Conservation (phyloP, 2,329 filamentous ascomycete genomes). For the Aureobasidium sp. region DNA sequence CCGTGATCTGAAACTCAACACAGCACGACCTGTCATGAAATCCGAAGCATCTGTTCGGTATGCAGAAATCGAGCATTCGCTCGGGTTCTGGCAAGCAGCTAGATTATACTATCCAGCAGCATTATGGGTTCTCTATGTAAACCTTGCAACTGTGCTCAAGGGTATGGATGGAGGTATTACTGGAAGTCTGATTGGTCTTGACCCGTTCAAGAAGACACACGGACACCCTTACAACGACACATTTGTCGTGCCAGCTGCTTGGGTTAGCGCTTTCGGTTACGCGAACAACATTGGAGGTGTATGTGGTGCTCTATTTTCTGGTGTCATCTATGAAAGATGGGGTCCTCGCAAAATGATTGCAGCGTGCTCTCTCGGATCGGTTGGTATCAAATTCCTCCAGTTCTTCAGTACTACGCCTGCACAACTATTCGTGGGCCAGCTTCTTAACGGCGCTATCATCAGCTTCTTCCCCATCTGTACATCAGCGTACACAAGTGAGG, state of each 20-base stretch:
- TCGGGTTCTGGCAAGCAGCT: conserved; percentile 10
- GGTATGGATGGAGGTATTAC: conserved; percentile 10
- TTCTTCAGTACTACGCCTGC: conserved; percentile 9
- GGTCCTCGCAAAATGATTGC: conserved; percentile 13
- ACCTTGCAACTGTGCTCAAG: conserved; percentile 4
- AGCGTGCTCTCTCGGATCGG: not conserved
- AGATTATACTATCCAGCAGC: conserved; percentile 11
- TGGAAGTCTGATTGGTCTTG: conserved; percentile 9
- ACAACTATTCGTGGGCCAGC: not conserved
- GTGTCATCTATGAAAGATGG: conserved; percentile 3
- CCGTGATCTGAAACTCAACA: not conserved
- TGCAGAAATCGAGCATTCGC: conserved; percentile 1
- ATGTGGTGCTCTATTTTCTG: not conserved
- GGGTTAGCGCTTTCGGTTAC: conserved; percentile 13
- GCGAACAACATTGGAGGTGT: conserved; percentile 13
- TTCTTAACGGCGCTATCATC: conserved; percentile 11
- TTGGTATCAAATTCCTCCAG: conserved; percentile 1
- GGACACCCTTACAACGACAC: conserved; percentile 1
- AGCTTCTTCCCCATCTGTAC: conserved; percentile 45
- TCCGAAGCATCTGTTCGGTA: not conserved
- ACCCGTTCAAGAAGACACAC: conserved; percentile 1
- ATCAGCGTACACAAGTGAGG: conserved; percentile 59
- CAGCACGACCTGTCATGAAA: not conserved
- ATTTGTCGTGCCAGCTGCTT: conserved; percentile 11
- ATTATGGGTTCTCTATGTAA: conserved; percentile 8